Evolutionary conservation across 2,329 filamentous ascomycete genomes (phyloP), one percentile per base, ranked within the genome.

Genomic region (Fusarium oligoseptatum): DNA sequence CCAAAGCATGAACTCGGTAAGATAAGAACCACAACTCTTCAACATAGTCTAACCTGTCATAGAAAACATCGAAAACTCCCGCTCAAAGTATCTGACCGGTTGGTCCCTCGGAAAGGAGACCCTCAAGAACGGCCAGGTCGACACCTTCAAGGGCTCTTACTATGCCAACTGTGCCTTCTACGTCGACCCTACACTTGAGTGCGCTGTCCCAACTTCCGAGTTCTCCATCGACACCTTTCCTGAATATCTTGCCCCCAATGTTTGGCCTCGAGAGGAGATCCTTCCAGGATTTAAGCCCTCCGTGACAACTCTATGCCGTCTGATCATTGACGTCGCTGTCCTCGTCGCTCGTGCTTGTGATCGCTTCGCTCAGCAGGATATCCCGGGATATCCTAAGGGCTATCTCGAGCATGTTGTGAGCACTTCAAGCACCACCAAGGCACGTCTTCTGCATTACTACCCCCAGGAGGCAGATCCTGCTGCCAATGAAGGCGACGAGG

Each of bases 311-410:
- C 88, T 98, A 34, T 98, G 95, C 82, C 87, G 86, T 1, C 84
- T 98, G 72, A 94, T 98, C 78, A 98, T 98, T 75, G 95, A 98
- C 79, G 93, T 93, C 0, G 97, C 95, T 1, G 93, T 93, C 4
- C 87, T 98, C 10, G 97, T 99, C 7, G 97, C 97, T 2, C 87
- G 92, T n/a, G 95, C 94, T 4, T 98, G 96, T 83, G 96, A 98
- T 85, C 89, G 88, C 65, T 98, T 95, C 83, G 97, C 95, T 2
- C 88, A 91, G 80, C 87, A 89, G 66, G 94, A 97, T 73, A 94
- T 98, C 50, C 85, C 90, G 0, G 93, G 87, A 3, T 98, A 98
- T 80, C 90, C 91, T 57, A 80, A 84, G 5, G 94, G 93, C 1
- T 98, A 97, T 80, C 87, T 99, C 5, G 95, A 98, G 84, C 91